Conservation (phyloP, 2,329 filamentous ascomycete species). For the Sclerotinia spermophila region DNA sequence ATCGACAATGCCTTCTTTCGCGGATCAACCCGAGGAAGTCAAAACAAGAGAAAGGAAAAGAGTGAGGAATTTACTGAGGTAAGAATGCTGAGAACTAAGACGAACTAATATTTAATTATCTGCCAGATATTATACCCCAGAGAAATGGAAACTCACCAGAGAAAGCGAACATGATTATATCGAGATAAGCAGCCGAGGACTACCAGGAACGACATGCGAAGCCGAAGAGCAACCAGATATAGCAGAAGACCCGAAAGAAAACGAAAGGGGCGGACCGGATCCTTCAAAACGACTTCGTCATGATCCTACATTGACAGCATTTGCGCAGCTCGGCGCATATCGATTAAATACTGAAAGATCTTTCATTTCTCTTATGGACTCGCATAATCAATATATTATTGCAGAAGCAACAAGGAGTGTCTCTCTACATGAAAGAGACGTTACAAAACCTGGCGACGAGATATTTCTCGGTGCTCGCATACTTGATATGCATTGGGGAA, state of each 20-base stretch:
- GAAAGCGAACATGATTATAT: slow-evolving; percentile 3
- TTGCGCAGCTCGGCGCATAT: slow-evolving; percentile 47
- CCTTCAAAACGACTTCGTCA: slow-evolving; percentile 17
- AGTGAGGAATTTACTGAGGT: slow-evolving; percentile 18
- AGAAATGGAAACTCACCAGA: slow-evolving; percentile 4
- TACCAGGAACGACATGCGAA: not conserved
- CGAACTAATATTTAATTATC: too few species aligned
- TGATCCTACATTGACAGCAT: slow-evolving; percentile 43
- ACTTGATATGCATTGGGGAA: slow-evolving; percentile 23
- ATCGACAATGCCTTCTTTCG: not conserved
- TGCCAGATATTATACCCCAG: slow-evolving; percentile 20
- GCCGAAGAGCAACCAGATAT: not conserved
- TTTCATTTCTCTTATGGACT: slow-evolving; percentile 42
- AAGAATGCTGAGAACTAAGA: not conserved
- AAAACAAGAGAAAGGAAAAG: slow-evolving; percentile 11
- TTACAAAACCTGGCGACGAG: slow-evolving; percentile 21
- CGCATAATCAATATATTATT: slow-evolving; percentile 29
- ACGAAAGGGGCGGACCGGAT: slow-evolving; percentile 3
- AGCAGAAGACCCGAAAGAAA: not conserved
- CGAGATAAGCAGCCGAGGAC: not conserved
- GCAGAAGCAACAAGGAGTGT: slow-evolving; percentile 28
- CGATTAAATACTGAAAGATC: slow-evolving; percentile 44
- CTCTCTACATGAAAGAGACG: slow-evolving; percentile 22
- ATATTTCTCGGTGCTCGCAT: slow-evolving; percentile 26
- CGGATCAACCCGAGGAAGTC: slow-evolving; percentile 2